A percentile compares a stretch with the other conserved stretches of the same genome.
Conservation (phyloP, 2,329 filamentous ascomycete genomes). For the Magnaporthiopsis rhizophila region DNA sequence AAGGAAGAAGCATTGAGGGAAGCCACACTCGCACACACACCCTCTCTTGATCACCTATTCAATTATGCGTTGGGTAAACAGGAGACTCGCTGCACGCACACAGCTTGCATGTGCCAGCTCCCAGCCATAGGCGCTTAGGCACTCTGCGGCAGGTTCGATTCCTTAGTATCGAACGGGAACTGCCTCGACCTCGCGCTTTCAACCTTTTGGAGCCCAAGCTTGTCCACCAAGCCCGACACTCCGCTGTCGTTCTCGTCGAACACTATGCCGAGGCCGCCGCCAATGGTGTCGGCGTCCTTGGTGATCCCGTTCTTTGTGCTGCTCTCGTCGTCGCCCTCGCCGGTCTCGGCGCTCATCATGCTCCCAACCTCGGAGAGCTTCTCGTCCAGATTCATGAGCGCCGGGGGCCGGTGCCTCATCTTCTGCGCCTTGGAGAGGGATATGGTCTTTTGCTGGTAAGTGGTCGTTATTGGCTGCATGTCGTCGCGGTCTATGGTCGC, state of each 20-base stretch:
- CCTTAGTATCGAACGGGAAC: conserved; percentile 23
- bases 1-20: background rate
- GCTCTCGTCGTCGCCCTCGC: conserved; percentile 13
- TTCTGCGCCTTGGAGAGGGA: conserved; percentile 79
- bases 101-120: background rate
- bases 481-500: conserved; percentile 94
- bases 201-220: conserved; percentile 22
- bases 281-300: background rate
- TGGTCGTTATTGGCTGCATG: conserved; percentile 71
- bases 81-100: background rate
- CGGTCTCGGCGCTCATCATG: conserved; percentile 9
- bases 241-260: conserved; percentile 31
- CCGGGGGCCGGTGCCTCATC: conserved; percentile 84
- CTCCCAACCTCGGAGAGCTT: conserved; percentile 20
- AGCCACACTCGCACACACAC: too few species aligned
- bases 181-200: conserved; percentile 25
- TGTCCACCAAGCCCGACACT: conserved; percentile 28
- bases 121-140: conserved; percentile 17
- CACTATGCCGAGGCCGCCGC: conserved; percentile 28
- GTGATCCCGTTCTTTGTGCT: background rate
- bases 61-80: background rate
- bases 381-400: conserved; percentile 66
- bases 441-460: conserved; percentile 96
- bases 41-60: background rate
- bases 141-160: conserved; percentile 18